phyloP scores from a whole-genome alignment of 2,329 filamentous ascomycete genomes.

The Aspergillus udagawae region DNA sequence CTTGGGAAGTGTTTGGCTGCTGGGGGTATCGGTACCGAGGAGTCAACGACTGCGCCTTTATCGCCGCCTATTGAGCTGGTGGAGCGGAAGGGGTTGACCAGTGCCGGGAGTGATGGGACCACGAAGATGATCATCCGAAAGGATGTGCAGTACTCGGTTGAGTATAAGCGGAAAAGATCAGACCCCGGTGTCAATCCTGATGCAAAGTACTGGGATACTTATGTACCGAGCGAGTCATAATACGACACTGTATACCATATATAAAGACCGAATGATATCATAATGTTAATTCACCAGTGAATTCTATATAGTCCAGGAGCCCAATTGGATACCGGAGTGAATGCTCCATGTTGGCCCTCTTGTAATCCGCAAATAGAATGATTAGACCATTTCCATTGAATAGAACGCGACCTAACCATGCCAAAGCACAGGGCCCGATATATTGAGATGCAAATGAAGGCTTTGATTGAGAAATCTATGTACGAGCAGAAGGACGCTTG shows the following conservation, averaged over 20 bases:
- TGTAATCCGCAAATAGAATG: neutral
- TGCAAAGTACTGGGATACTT: constrained; percentile 10
- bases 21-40: neutral
- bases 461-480: neutral
- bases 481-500: constrained; percentile 17
- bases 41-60: neutral
- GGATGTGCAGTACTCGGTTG: constrained; percentile 28
- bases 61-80: constrained; percentile 12
- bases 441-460: neutral
- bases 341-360: neutral
- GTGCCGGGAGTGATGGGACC: constrained; percentile 11
- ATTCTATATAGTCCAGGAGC: neutral
- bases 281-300: neutral
- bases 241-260: neutral
- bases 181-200: constrained; percentile 9
- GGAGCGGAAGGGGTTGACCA: constrained; percentile 1
- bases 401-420: neutral
- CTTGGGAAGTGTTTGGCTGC: neutral
- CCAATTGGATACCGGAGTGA: neutral
- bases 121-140: constrained; percentile 32
- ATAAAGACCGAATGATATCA: neutral
- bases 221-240: constrained; percentile 3
- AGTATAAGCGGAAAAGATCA: constrained; percentile 18
- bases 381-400: neutral
- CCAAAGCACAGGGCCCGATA: neutral